These are phyloP conservation scores for Odonthalia washingtoniensis DNA, from an alignment of 31 red algal species.

Conservation along the genomic window DNA sequence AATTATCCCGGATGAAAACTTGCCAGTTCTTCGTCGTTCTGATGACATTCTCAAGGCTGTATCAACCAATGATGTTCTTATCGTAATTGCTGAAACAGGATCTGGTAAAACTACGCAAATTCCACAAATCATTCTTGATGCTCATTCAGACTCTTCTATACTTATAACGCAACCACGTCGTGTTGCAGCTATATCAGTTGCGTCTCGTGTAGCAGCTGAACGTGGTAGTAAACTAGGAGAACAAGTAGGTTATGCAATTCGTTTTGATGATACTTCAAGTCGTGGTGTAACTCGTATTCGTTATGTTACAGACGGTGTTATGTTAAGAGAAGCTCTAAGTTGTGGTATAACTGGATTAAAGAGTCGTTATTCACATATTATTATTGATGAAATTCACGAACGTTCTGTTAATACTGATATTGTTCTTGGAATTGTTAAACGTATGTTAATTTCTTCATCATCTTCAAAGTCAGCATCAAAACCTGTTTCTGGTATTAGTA, in stretches of 20 bases:
- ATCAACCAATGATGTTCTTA: conserved; percentile 76
- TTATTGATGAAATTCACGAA: conserved; percentile 96
- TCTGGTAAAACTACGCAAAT: conserved; percentile 95
- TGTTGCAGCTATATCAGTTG: conserved; percentile 91
- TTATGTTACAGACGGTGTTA: conserved; percentile 90
- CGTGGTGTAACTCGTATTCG: conserved; percentile 65
- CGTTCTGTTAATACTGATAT: conserved; percentile 86
- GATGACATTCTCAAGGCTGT: conserved; percentile 76
- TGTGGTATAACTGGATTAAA: conserved; percentile 49
- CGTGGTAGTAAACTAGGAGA: conserved; percentile 51
- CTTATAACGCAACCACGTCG: conserved; percentile 90
- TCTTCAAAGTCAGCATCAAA: conserved; percentile 14
- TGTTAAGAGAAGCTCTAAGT: conserved; percentile 81
- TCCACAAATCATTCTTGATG: conserved; percentile 79
- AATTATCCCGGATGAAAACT: conserved; percentile 23
- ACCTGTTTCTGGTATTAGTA: conserved; percentile 9
- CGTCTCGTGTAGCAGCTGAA: conserved; percentile 81
- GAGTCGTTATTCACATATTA: conserved; percentile 63
- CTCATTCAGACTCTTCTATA: conserved; percentile 45
- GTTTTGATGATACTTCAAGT: conserved; percentile 81
- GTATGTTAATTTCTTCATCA: conserved; percentile 33
- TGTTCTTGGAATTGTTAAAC: conserved; percentile 83
- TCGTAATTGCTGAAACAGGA: conserved; percentile 85
- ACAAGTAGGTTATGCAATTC: conserved; percentile 83
- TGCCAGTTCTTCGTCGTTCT: conserved; percentile 57